phyloP scores from a whole-genome alignment of 2,329 filamentous ascomycete genomes.

The Sporothrix luriei region DNA sequence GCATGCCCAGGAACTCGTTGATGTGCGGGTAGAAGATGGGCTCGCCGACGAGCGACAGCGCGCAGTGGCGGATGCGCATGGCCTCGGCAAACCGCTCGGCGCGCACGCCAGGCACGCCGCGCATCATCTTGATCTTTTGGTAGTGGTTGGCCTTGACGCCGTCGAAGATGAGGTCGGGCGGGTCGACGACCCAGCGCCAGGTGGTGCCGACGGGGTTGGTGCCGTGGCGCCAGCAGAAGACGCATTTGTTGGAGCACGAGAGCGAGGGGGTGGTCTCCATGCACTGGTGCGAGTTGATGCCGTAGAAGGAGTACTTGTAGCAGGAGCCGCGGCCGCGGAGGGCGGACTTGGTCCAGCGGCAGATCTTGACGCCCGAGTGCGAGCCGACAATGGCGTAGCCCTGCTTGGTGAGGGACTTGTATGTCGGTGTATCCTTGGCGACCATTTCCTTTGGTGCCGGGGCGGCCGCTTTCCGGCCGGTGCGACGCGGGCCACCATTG shows the following conservation, averaged over 20 bases:
- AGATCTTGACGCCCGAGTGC: constrained; percentile 96
- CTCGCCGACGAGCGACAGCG: constrained; percentile 87
- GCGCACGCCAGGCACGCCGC: constrained; percentile 87
- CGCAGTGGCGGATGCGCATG: constrained; percentile 91
- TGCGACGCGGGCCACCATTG: constrained; percentile 40
- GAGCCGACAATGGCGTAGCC: constrained; percentile 94
- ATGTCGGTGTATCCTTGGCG: constrained; percentile 84
- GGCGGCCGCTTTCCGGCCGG: constrained; percentile 45
- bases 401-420: constrained; percentile 88
- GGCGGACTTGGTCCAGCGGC: constrained; percentile 97
- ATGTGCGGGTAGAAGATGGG: constrained; percentile 99
- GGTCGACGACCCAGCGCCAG: constrained; percentile 95
- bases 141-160: constrained; percentile 92
- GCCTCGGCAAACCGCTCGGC: constrained; percentile 91
- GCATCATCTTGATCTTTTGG: constrained; percentile 96
- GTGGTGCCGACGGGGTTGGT: constrained; percentile 96
- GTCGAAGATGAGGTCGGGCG: constrained; percentile 83
- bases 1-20: constrained; percentile 82
- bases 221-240: constrained; percentile 98
- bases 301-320: constrained; percentile 98
- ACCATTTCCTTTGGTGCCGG: constrained; percentile 83
- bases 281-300: constrained; percentile 92
- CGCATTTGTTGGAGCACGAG: constrained; percentile 96
- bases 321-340: constrained; percentile 90
- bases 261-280: constrained; percentile 98